Evolutionary conservation across 768 basidiomycete genomes (phyloP).

Genomic region (Suillus fuscotomentosus): DNA sequence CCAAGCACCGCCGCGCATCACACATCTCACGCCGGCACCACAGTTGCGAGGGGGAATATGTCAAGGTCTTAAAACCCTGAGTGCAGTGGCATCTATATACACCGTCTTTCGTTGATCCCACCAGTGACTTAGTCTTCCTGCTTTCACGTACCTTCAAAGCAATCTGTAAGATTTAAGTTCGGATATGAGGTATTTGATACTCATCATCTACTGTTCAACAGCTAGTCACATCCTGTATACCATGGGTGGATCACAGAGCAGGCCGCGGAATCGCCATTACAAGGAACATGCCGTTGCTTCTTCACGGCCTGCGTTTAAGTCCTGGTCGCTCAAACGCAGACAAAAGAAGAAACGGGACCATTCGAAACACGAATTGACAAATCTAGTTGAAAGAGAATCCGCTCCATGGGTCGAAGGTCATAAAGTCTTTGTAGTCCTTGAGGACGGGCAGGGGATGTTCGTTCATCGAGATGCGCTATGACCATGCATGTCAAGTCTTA

Average conservation of each 20-base stretch:
- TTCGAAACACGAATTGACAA: conserved; percentile 1
- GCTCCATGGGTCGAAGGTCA: conserved; percentile 29
- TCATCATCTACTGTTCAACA: neutral
- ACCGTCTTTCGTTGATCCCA: neutral
- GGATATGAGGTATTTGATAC: neutral
- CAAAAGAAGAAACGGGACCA: conserved; percentile 4
- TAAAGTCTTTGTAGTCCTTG: conserved; percentile 22
- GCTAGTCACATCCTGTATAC: neutral
- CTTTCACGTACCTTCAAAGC: neutral
- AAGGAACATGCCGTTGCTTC: neutral
- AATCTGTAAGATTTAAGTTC: neutral
- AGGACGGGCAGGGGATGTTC: conserved; percentile 24
- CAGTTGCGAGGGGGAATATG: neutral
- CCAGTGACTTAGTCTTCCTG: neutral
- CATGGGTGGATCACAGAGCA: conserved; percentile 19
- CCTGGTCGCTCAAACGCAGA: neutral
- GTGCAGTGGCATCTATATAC: neutral
- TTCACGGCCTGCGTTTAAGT: neutral
- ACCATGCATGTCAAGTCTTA: neutral
- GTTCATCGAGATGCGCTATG: conserved; percentile 9
- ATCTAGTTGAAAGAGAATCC: conserved; percentile 13
- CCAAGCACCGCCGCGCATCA: neutral
- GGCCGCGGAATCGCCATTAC: neutral
- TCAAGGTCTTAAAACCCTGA: neutral
- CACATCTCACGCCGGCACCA: neutral